Evolutionary conservation across 2,329 filamentous ascomycete species (phyloP), one percentile per base, ranked within the genome.

Genomic region (Apiospora marii): DNA sequence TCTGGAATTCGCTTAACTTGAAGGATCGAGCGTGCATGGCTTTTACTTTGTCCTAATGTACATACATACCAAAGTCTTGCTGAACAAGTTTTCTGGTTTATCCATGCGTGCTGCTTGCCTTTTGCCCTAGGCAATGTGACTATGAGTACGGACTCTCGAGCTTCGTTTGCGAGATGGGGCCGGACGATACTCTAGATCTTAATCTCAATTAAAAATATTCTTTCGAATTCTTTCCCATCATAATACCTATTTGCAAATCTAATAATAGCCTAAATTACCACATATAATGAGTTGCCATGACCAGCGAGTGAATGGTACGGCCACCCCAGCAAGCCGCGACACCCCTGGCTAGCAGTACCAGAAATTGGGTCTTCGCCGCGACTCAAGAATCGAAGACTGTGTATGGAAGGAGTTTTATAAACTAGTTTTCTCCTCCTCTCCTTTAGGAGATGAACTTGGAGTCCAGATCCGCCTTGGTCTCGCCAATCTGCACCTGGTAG

Each of bases 401-500:
- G n/a, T 10, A 41, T 19, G 2, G n/a, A 8, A 30, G 13, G 6
- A 14, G 16, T 6, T 37, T 1, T n/a, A 3, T 58, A 4, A 22
- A 22, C 22, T n/a, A 10, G 8, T 41, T 14, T 10, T 6, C 41
- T n/a, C 19, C 19, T 34, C 5, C n/a, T 5, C 49, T 51, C 24
- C 34, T 41, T 41, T 16, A 64, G 22, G 58, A 64, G 34, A 64
- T 41, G 34, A 64, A 64, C 34, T 64, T 41, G 34, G 58, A 41
- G 58, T 64, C 58, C 30, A 64, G 8, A n/a, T 64, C 58, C 58
- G 12, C 34, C 72, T 53, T 71, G 51, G 67, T 71, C 70, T 61
- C 74, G 7, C 74, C 72, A 67, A 76, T 75, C 71, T 76, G 74
- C 16, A 76, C 69, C 43, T 74, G 74, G 37, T 75, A 75, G 22